Evolutionary conservation across 257 asterid genomes (phyloP), one percentile per base, ranked within the genome.

Genomic region (Solanum microdontum): DNA sequence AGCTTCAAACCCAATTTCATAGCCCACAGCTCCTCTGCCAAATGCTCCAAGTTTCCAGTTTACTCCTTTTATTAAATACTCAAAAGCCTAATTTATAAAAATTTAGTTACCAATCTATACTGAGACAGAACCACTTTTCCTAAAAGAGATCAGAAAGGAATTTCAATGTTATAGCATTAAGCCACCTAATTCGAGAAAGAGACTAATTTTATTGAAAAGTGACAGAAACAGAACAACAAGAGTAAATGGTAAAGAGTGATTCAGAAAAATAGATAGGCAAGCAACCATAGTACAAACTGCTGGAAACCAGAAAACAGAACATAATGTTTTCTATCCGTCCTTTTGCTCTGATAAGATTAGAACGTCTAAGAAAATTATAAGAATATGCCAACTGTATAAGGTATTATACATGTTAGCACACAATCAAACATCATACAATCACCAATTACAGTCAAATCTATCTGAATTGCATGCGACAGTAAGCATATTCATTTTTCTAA

Each of bases 1-100:
- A 97, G 98, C 95, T 92, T 95, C 88, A 97, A 87, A 36, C 99
- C 99, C 94, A 97, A 86, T 90, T 93, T 96, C 99, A 96, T 95
- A 45, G 99, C 95, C 99, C 99, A 96, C 68, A 96, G 93, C 91
- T 97, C 99, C 93, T 94, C 99, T 97, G 99, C 90, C 98, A 94
- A 96, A 96, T 94, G 94, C 98, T 95, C 94, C 96, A 93, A 93
- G 90, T 93, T 90, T 91, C 95, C 94, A 93, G 89, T 93, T 96
- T 93, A 94, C 96, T 95, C 92, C 95, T 88, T 90, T 91, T 88
- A 93, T 90, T 90, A 94, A 91, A 93, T 92, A 93, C 89, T 93
- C 93, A 93, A 93, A 90, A 90, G 91, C 96, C 98, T 93, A 95
- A 87, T 90, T 90, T 55, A 88, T 86, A 90, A 87, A 89, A 91